Base-by-base conservation (phyloP, 352 stramenopile genomes). In the Phytophthora pseudosyringae region DNA sequence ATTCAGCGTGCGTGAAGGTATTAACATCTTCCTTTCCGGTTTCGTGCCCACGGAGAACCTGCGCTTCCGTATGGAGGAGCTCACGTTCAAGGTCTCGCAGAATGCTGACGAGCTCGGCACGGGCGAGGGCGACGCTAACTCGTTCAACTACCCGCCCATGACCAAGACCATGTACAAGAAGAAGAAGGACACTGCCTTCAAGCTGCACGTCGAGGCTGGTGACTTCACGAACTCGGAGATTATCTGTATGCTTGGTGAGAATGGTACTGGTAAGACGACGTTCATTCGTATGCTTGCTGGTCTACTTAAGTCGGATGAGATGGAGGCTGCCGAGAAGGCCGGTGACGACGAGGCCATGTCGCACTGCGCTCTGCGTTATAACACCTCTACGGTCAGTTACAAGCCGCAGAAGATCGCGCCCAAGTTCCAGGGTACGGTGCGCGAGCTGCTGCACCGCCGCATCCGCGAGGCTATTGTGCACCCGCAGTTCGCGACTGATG, bases 31-130 rank as follows among this genome's bases (percentile, higher is more conserved):
- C 81, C 87, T 99, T 55, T 91, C 97, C 0, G 98, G 98, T 47
- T 99, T 99, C 71, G 95, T 99, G 38, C 97, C 97, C 26, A 99
- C 98, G 13, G 98, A 99, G 83, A 99, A 99, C 78, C 78, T 99
- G 64, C 86, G 98, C 57, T 99, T 99, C 88, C 89, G 98, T 66
- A 95, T 99, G 55, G 97, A 99, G 81, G 95, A 97, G 58, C 88
- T 99, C 6, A 98, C 91, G 48, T 99, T 99, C 84, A 99, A 99
- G 88, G 93, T 99, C 11, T 83, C 97, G 41, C 95, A 99, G 75
- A 97, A 85, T 26, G 94, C 92, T 15, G 94, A 98, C 31, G 92
- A 98, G 59, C 76, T 94, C 32, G 64, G 78, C 33, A 78, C 65
- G 48, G 91, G 92, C 64, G 95, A 98, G 67, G 78, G 94, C 36